These are phyloP conservation scores for Ascochyta rabiei DNA, from an alignment of 2,329 filamentous ascomycete genomes.

Conservation along the genomic window DNA sequence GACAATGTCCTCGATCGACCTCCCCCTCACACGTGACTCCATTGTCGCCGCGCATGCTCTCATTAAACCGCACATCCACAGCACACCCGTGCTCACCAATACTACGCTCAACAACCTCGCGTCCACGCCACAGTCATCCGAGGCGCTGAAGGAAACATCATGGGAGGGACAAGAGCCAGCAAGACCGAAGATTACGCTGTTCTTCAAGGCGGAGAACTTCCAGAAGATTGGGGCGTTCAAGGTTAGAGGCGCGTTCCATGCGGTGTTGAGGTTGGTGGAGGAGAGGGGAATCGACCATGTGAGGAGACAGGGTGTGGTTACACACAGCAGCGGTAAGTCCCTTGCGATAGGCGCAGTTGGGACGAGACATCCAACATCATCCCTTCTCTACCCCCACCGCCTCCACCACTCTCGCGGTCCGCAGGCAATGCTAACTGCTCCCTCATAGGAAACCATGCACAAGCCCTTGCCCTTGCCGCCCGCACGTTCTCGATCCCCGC, in stretches of 20 bases:
- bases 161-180: conserved; percentile 65
- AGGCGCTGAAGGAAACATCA: conserved; percentile 61
- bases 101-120: conserved; percentile 75
- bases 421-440: background rate
- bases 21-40: conserved; percentile 73
- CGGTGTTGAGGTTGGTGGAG: conserved; percentile 72
- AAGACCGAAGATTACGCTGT: conserved; percentile 71
- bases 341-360: background rate
- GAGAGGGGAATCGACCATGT: conserved; percentile 52
- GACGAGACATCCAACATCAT: background rate
- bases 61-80: conserved; percentile 78
- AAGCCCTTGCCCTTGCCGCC: conserved; percentile 87
- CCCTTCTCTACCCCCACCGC: background rate
- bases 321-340: conserved; percentile 79
- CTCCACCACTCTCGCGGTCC: background rate
- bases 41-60: conserved; percentile 74
- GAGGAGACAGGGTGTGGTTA: conserved; percentile 75
- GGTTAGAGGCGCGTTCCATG: conserved; percentile 87
- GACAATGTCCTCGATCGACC: conserved; percentile 41
- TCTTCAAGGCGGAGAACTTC: conserved; percentile 96
- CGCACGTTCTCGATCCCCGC: conserved; percentile 74
- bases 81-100: conserved; percentile 82
- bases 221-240: conserved; percentile 95
- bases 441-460: conserved; percentile 82
- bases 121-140: conserved; percentile 67